These are phyloP conservation scores for Kodamaea kakaduensis DNA, from an alignment of 805 yeast species.

Conservation along the genomic window DNA sequence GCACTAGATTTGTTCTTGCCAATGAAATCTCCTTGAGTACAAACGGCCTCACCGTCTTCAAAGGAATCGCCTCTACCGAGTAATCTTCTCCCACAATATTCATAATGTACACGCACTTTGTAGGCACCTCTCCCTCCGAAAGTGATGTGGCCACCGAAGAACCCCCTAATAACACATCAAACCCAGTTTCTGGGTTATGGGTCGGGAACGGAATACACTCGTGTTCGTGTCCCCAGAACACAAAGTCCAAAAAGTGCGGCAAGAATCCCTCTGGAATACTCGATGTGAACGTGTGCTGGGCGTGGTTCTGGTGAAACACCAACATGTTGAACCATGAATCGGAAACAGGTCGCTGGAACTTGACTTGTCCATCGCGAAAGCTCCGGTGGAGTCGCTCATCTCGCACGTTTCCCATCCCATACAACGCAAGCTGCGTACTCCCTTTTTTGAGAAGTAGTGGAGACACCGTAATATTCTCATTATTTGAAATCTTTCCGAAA, in stretches of 20 bases:
- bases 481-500: constrained; percentile 76
- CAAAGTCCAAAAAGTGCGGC: constrained; percentile 76
- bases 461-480: constrained; percentile 65
- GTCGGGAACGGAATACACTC: constrained; percentile 78
- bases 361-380: constrained; percentile 75
- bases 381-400: constrained; percentile 85
- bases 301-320: constrained; percentile 90
- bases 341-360: constrained; percentile 66
- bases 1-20: constrained; percentile 45
- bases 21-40: constrained; percentile 64
- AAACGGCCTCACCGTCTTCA: constrained; percentile 80
- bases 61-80: constrained; percentile 53
- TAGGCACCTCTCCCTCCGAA: constrained; percentile 75
- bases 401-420: constrained; percentile 83
- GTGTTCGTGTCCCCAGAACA: constrained; percentile 98
- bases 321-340: constrained; percentile 80
- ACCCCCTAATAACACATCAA: constrained; percentile 86
- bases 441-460: constrained; percentile 87
- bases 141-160: constrained; percentile 90
- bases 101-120: constrained; percentile 70
- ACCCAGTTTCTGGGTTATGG: constrained; percentile 55
- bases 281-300: constrained; percentile 72
- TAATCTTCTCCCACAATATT: constrained; percentile 57
- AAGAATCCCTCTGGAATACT: constrained; percentile 81
- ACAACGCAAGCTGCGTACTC: constrained; percentile 71